A percentile compares a stretch with the other conserved stretches of the same genome.
Conservation (phyloP, 495 filamentous ascomycete genomes). For the Penicillium alfredii region DNA sequence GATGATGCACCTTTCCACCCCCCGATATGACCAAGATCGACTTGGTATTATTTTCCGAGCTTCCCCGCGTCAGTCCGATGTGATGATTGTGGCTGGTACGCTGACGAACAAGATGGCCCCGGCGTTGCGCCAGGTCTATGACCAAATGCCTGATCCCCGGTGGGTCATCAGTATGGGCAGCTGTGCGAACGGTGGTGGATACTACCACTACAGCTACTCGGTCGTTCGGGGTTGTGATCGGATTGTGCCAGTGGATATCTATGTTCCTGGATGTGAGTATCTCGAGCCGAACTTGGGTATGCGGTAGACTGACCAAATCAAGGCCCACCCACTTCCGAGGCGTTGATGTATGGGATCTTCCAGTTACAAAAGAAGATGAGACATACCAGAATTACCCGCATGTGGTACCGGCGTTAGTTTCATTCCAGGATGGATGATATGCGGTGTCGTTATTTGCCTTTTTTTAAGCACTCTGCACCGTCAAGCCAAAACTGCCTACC, state of each 20-base stretch:
- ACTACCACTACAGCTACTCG: slow-evolving; percentile 95
- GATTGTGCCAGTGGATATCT: slow-evolving; percentile 92
- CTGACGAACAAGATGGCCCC: slow-evolving; percentile 98
- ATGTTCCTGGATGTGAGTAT: slow-evolving; percentile 78
- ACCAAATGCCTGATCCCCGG: slow-evolving; percentile 95
- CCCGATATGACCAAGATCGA: slow-evolving; percentile 93
- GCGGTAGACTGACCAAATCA: slow-evolving; percentile 19
- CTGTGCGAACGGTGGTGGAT: slow-evolving; percentile 93
- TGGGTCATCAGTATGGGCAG: slow-evolving; percentile 96
- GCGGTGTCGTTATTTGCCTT: slow-evolving; percentile 6
- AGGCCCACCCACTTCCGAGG: slow-evolving; percentile 81
- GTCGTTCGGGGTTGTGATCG: slow-evolving; percentile 89
- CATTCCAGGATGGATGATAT: slow-evolving; percentile 1
- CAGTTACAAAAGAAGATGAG: slow-evolving; percentile 93
- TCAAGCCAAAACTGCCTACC: slow-evolving; percentile 15
- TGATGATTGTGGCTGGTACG: slow-evolving; percentile 97
- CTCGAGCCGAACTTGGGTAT: background rate
- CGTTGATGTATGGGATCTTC: slow-evolving; percentile 91
- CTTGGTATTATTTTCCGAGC: slow-evolving; percentile 97
- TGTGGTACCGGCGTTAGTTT: slow-evolving; percentile 45
- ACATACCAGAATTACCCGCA: slow-evolving; percentile 57
- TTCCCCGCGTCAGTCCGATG: slow-evolving; percentile 89
- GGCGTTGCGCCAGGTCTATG: slow-evolving; percentile 89
- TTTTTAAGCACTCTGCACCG: slow-evolving; percentile 14
- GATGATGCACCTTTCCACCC: slow-evolving; percentile 97